A percentile compares a stretch with the other conserved stretches of the same genome.
Conservation (phyloP, 2,329 filamentous ascomycete species). For the Huntiella bhutanensis region DNA sequence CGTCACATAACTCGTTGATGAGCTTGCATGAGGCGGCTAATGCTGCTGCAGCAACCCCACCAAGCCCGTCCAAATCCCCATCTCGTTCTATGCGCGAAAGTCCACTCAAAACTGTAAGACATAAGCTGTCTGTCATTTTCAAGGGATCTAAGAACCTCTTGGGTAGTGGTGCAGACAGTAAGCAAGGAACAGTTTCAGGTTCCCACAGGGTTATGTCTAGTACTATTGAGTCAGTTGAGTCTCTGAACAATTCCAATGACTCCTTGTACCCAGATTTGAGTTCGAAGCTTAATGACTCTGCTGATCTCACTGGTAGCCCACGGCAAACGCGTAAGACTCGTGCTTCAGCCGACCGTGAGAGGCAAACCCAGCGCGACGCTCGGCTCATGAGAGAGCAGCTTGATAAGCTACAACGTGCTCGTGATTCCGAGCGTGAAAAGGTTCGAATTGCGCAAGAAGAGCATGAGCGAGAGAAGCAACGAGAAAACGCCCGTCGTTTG, state of each 20-base stretch:
- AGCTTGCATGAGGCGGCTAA: slow-evolving; percentile 25
- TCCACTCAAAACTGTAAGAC: slow-evolving; percentile 79
- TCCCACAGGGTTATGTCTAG: slow-evolving; percentile 26
- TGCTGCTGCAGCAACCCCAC: slow-evolving; percentile 17
- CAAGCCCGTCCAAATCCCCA: slow-evolving; percentile 37
- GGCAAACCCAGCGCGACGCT: slow-evolving; percentile 46
- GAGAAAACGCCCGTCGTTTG: slow-evolving; percentile 26
- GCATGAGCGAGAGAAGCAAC: slow-evolving; percentile 26
- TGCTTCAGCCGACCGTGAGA: slow-evolving; percentile 42
- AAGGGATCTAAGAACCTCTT: slow-evolving; percentile 75
- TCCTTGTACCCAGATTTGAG: slow-evolving; percentile 27
- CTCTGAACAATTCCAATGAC: slow-evolving; percentile 21
- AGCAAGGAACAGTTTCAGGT: slow-evolving; percentile 37
- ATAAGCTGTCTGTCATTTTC: slow-evolving; percentile 76
- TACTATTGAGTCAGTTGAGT: slow-evolving; percentile 28
- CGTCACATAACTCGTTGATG: slow-evolving; percentile 24
- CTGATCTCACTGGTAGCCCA: slow-evolving; percentile 19
- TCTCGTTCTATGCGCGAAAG: slow-evolving; percentile 45
- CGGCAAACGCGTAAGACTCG: slow-evolving; percentile 29
- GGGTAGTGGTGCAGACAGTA: slow-evolving; percentile 53
- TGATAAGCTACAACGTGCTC: slow-evolving; percentile 45
- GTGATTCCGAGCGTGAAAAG: slow-evolving; percentile 52
- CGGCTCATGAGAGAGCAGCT: slow-evolving; percentile 41
- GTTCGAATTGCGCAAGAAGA: slow-evolving; percentile 39
- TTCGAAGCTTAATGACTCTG: slow-evolving; percentile 8